These are phyloP conservation scores for Rhodocollybia butyracea DNA, from an alignment of 768 basidiomycete species.

Conservation along the genomic window DNA sequence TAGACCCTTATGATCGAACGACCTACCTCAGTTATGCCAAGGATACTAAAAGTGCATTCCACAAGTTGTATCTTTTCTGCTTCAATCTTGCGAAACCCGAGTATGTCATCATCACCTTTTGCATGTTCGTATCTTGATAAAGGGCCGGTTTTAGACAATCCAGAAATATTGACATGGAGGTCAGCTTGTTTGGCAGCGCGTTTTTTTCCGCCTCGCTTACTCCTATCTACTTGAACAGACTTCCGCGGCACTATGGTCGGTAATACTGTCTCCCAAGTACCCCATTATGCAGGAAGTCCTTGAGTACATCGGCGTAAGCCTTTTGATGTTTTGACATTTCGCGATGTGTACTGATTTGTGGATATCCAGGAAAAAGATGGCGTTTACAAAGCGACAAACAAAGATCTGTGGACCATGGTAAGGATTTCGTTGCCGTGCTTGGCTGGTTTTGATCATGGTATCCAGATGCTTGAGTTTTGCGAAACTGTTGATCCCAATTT, in stretches of 20 bases:
- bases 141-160: conserved; percentile 44
- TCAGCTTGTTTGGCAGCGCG: conserved; percentile 17
- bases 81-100: conserved; percentile 69
- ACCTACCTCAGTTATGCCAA: conserved; percentile 47
- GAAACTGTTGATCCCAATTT: conserved; percentile 56
- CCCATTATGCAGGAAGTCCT: conserved; percentile 63
- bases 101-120: conserved; percentile 42
- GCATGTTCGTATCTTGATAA: background rate
- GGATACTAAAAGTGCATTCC: conserved; percentile 51
- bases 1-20: conserved; percentile 51
- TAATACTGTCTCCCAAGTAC: conserved; percentile 64
- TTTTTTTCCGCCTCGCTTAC: background rate
- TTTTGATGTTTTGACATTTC: background rate
- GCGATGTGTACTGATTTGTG: conserved; percentile 12
- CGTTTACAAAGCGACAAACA: conserved; percentile 74
- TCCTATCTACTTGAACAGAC: conserved; percentile 40
- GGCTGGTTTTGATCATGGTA: background rate
- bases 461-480: conserved; percentile 76
- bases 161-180: conserved; percentile 82
- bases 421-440: conserved; percentile 15
- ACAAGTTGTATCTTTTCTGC: conserved; percentile 66
- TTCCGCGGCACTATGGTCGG: conserved; percentile 72
- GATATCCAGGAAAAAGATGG: conserved; percentile 43
- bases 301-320: conserved; percentile 60
- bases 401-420: conserved; percentile 87